Evolutionary conservation across 306 rosid species (phyloP).

Genomic region (Boehmeria nivea): DNA sequence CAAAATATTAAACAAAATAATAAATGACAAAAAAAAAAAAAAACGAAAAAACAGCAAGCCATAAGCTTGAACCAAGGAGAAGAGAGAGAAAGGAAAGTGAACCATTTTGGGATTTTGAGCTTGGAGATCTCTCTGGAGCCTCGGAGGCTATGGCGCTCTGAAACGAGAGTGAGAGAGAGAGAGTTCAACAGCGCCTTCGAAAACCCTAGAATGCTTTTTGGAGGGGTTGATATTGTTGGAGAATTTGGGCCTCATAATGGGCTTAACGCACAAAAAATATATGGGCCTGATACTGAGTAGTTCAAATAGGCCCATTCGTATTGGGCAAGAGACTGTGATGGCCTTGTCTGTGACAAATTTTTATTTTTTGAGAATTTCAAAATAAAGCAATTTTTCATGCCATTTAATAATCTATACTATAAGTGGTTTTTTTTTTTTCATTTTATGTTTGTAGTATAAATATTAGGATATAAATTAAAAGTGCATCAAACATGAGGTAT

Average conservation of each 20-base stretch:
- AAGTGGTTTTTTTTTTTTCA: too few species aligned
- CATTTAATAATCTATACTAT: too few species aligned
- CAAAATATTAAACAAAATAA: background rate
- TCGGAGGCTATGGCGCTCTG: conserved; percentile 18
- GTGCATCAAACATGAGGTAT: too few species aligned
- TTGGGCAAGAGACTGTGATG: too few species aligned
- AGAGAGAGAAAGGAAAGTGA: background rate
- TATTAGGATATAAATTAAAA: too few species aligned
- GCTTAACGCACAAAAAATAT: background rate
- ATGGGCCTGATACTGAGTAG: too few species aligned
- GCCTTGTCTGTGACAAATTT: too few species aligned
- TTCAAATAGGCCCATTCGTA: too few species aligned
- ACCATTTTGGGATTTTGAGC: conserved; percentile 25
- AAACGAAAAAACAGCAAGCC: too few species aligned
- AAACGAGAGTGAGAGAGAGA: background rate
- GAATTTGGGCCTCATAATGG: background rate
- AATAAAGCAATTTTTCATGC: too few species aligned
- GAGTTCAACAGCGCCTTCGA: background rate
- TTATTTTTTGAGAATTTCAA: too few species aligned
- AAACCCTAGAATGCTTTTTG: conserved; percentile 23
- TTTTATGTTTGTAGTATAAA: too few species aligned
- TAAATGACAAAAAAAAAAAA: background rate
- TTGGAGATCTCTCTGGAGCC: conserved; percentile 16
- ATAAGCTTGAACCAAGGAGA: background rate
- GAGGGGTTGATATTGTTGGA: background rate